phyloP scores from a whole-genome alignment of 73 alveolate genomes.

The Durusdinium trenchii region DNA sequence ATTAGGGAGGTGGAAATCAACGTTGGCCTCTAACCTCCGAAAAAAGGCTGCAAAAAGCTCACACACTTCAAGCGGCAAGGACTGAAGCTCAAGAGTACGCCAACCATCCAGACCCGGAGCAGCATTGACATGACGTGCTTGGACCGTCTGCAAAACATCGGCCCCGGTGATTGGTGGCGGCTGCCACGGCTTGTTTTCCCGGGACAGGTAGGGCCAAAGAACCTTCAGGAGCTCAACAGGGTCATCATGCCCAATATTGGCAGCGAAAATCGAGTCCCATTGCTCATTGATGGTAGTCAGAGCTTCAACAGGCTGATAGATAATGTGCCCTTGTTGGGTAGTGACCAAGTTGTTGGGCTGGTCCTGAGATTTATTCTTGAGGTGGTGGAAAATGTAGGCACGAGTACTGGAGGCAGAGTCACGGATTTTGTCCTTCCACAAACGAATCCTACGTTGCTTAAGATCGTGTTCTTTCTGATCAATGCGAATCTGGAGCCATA shows the following conservation, averaged over 20 bases:
- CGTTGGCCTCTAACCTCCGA: not conserved
- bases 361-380: too few relatives aligned
- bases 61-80: not conserved
- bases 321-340: too few relatives aligned
- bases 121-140: not conserved
- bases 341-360: too few relatives aligned
- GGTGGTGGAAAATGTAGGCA: too few relatives aligned
- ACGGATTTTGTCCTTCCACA: too few relatives aligned
- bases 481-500: too few relatives aligned
- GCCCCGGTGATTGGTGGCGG: not conserved
- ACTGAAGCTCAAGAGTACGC: not conserved
- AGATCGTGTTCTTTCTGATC: too few relatives aligned
- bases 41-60: not conserved
- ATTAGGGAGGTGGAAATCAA: not conserved
- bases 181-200: not conserved
- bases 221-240: not conserved
- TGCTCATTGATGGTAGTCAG: too few relatives aligned
- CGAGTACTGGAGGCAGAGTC: too few relatives aligned
- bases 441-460: too few relatives aligned
- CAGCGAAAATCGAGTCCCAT: not conserved
- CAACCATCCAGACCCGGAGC: not conserved
- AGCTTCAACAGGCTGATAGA: not conserved
- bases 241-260: not conserved
- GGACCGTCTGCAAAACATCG: not conserved
- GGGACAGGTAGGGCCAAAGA: not conserved